phyloP scores from a whole-genome alignment of 495 filamentous ascomycete genomes.

The Clohesyomyces aquaticus region DNA sequence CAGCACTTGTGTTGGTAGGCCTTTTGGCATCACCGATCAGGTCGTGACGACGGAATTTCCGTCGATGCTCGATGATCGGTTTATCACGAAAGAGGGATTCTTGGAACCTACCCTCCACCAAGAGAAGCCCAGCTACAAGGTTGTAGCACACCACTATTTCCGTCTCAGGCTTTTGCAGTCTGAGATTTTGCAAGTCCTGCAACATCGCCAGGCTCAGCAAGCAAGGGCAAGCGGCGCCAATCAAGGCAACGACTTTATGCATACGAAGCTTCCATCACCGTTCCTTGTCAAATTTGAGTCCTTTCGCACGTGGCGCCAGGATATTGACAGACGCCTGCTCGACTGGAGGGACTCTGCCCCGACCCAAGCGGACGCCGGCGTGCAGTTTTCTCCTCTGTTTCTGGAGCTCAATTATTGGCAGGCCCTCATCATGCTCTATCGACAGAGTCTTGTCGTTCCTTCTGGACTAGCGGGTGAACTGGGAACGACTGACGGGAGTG shows the following conservation, averaged over 20 bases:
- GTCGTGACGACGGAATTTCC: slow-evolving; percentile 93
- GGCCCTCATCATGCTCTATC: slow-evolving; percentile 94
- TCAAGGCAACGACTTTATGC: slow-evolving; percentile 69
- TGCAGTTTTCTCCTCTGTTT: slow-evolving; percentile 83
- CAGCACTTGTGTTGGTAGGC: slow-evolving; percentile 72
- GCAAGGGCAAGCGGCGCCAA: slow-evolving; percentile 62
- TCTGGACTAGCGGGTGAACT: slow-evolving; percentile 79
- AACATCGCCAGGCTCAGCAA: slow-evolving; percentile 79
- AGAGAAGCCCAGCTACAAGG: slow-evolving; percentile 75
- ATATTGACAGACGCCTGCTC: slow-evolving; percentile 80
- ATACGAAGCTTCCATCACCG: slow-evolving; percentile 76
- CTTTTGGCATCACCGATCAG: slow-evolving; percentile 91
- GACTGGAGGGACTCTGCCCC: slow-evolving; percentile 89
- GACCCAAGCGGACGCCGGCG: slow-evolving; percentile 74
- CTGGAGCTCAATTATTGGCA: slow-evolving; percentile 97
- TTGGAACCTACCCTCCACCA: slow-evolving; percentile 51
- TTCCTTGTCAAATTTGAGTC: slow-evolving; percentile 83
- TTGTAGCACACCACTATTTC: slow-evolving; percentile 89
- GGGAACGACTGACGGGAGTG: slow-evolving; percentile 65
- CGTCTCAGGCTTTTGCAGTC: slow-evolving; percentile 89
- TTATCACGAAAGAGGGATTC: slow-evolving; percentile 85
- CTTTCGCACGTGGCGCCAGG: slow-evolving; percentile 84
- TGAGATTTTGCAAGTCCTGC: slow-evolving; percentile 91
- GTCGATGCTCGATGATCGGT: slow-evolving; percentile 80
- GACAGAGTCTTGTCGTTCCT: slow-evolving; percentile 88